Evolutionary conservation across 805 yeast genomes (phyloP), one percentile per base, ranked within the genome.

Genomic region (Kazachstania africana): DNA sequence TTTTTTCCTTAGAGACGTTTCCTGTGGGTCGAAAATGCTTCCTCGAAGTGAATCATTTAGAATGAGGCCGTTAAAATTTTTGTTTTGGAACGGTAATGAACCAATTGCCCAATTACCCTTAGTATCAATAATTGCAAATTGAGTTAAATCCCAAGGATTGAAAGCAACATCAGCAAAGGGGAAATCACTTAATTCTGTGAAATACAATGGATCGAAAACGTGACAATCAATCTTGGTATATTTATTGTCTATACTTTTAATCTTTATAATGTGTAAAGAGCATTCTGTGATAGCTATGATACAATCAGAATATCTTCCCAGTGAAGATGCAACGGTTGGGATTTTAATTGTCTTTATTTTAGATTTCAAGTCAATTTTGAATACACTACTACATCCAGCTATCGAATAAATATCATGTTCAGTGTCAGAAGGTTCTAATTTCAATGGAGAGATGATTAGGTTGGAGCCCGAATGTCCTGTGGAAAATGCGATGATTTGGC

Each of bases 1-100:
- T 35, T 60, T 60, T 37, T 68, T 74, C 65, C 77, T 75, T 20
- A 60, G 58, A 0, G 83, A 75, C 1, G 75, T 40, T 33, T 74
- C 81, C 2, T 55, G 56, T 0, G 67, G 60, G 37, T 71, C 72
- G 30, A 57, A 47, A 8, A 62, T 48, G 6, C 59, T 33, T 3
- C 59, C 60, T 12, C 35, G 27, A 6, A 29, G 17, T 15, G 41
- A 32, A 12, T 21, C 17, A 13, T 29, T 26, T 6, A 24, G 56
- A 9, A 32, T 36, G 6, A 42, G 20, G 12, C 41, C 28, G 14
- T 35, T 27, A 3, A 33, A 31, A 13, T 32, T 18, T 12, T 31
- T 37, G 13, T 36, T 39, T 16, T 24, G 37, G 16, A 23, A 34
- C 14, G 41, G 59, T 38, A 44, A 37, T 19, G 59, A 36, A 45